Evolutionary conservation across 768 basidiomycete genomes (phyloP), one percentile per base, ranked within the genome.

Genomic region (Termitomyces sp.): DNA sequence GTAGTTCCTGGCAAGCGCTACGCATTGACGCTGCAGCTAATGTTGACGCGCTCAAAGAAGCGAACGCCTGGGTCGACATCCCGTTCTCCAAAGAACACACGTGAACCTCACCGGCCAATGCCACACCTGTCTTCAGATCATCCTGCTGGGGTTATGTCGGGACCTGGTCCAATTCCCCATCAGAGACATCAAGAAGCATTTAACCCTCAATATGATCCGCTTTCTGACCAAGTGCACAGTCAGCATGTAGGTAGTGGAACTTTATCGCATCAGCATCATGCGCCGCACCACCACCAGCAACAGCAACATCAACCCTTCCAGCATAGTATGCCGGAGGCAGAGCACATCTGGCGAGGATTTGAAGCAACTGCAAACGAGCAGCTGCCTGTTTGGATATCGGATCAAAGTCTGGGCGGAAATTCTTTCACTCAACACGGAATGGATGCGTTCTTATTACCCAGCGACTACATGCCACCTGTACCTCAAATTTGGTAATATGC

Each of bases 1-100:
- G 18, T 66, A 95, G 94, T 95, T 59, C 94, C 95, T 24, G 95
- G 93, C 13, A 93, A 93, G 67, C 86, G 95, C 55, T 98, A 97
- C 65, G 95, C 95, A 9, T 72, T 93, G 39, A 95, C 93, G 5
- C 77, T 98, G 20, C 90, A 93, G 63, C 75, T 95, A 44, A 96
- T 96, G 88, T 71, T 97, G 55, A 93, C 93, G 72, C 79, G 88
- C 58, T 82, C 84, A 36, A 81, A 83, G 70, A 88, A 84, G 59
- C 81, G 88, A 58, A 84, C 76, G 57, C 66, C 77, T 0, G 72
- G 77, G 13, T 84, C 86, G 34, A 70, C 74, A 18, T 81, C 87
- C 15, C 82, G 81, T 18, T 90, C 89, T 18, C 88, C 87, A 0
- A 81, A 82, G 62, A 68, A 79, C 15, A 63, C 81, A 6, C 83